Base-by-base conservation (phyloP, 2,329 filamentous ascomycete species). In the Hirsutella thompsonii region DNA sequence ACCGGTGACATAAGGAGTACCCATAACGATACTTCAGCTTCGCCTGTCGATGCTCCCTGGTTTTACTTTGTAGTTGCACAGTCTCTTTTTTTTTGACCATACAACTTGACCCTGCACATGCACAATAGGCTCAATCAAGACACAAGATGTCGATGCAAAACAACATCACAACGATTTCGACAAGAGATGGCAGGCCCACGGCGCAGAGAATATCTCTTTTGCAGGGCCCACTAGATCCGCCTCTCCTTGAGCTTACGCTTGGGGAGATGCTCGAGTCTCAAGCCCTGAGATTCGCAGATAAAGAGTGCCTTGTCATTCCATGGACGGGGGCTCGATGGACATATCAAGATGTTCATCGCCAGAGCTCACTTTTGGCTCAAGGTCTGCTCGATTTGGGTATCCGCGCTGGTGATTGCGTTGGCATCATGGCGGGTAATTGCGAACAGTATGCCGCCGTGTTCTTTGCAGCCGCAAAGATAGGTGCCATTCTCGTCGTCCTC, bases 361-460 rank as follows among this genome's bases (percentile, higher is more conserved):
- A 81, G 59, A 76, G 72, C 50, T 69, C 72, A 36, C 64, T 70
- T 41, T 59, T 83, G 36, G 78, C 79, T 5, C 76, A 75, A 39
- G 81, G 82, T 10, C 60, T 89, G 44, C 59, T 89, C 44, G 72
- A 75, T 19, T 72, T 79, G 58, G 81, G 81, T 2, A 74, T 87
- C 39, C 66, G 72, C 32, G 72, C 74, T 23, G 81, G 81, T 29
- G 83, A 87, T 55, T 70, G 81, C 13, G 69, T 88, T 21, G 83
- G 76, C 23, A 79, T 89, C 48, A 85, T 87, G 78, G 81, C 82
- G 60, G 52, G 88, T 65, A 63, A 94, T 74, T 66, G 88, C 69
- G 63, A 93, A 72, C 70, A 94, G 74, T 90, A 90, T 77, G 61
- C 83, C 23, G 71, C 81, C 3, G 70, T 86, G 14, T 84, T 86